phyloP scores from a whole-genome alignment of 2,329 filamentous ascomycete species.

The Botrytis tulipae region DNA sequence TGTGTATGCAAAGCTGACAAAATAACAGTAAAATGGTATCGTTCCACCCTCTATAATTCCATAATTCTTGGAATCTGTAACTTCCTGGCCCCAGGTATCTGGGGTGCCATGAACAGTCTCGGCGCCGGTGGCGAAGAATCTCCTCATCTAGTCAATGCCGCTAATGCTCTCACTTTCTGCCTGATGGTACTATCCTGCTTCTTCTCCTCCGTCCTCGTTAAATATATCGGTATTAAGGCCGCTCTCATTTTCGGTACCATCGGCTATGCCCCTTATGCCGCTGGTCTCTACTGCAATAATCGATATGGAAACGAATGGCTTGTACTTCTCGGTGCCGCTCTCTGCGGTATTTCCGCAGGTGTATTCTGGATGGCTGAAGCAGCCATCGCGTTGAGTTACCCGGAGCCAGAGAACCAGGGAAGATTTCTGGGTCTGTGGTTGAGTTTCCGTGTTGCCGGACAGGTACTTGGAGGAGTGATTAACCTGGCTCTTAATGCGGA shows the following conservation, averaged over 20 bases:
- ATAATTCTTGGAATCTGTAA: slow-evolving; percentile 70
- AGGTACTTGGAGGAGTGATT: slow-evolving; percentile 70
- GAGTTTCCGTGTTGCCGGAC: slow-evolving; percentile 55
- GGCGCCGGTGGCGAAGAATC: slow-evolving; percentile 66
- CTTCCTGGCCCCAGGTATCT: slow-evolving; percentile 68
- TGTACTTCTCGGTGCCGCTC: slow-evolving; percentile 52
- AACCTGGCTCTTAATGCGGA: slow-evolving; percentile 65
- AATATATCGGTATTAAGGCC: slow-evolving; percentile 68
- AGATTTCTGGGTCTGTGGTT: slow-evolving; percentile 69
- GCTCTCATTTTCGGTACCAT: slow-evolving; percentile 70
- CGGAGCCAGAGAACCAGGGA: slow-evolving; percentile 66
- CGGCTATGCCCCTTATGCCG: slow-evolving; percentile 69
- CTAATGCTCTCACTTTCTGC: slow-evolving; percentile 69
- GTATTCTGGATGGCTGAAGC: slow-evolving; percentile 76
- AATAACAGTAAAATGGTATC: slow-evolving; percentile 56
- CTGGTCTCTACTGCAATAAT: slow-evolving; percentile 71
- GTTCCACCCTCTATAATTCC: slow-evolving; percentile 71
- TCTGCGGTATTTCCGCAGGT: slow-evolving; percentile 49
- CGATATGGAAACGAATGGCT: slow-evolving; percentile 68
- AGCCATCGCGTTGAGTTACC: slow-evolving; percentile 70
- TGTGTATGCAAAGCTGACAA: background rate
- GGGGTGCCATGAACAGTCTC: slow-evolving; percentile 71
- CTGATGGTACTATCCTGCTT: slow-evolving; percentile 71
- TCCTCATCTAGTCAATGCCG: slow-evolving; percentile 64
- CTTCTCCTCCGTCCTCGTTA: slow-evolving; percentile 62